Conservation (phyloP, 75 land plant species). For the Ceratopteris richardii region DNA sequence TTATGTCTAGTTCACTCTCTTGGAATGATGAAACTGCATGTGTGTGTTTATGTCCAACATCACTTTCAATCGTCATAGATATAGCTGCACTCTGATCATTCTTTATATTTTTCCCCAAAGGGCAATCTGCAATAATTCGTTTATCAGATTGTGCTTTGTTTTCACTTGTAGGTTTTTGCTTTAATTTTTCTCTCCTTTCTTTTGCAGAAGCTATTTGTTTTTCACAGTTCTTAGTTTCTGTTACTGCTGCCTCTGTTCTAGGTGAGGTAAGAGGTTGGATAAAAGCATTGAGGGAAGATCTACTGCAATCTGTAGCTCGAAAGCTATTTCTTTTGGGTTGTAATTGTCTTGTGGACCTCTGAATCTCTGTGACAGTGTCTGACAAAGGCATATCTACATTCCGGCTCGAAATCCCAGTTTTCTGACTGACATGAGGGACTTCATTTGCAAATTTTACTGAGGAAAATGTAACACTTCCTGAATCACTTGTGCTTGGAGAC, state of each 20-base stretch:
- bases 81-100: not conserved
- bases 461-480: not conserved
- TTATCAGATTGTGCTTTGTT: not conserved
- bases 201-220: not conserved
- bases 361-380: no score
- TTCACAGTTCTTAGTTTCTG: not conserved
- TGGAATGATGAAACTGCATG: not conserved
- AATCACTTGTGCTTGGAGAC: not conserved
- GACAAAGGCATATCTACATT: no score
- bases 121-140: not conserved
- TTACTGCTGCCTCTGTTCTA: no score
- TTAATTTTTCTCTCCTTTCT: not conserved
- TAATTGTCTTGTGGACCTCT: no score
- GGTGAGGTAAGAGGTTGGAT: no score
- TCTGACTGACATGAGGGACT: conserved; percentile 1
- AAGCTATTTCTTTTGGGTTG: no score
- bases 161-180: not conserved
- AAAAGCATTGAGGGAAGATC: no score
- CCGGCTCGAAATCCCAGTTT: no score
- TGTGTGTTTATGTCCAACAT: not conserved
- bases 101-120: no score
- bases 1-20: not conserved
- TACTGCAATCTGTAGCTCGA: no score
- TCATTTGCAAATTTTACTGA: not conserved
- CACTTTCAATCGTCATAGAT: not conserved